phyloP scores from a whole-genome alignment of 306 rosid species.

The Abrus pulchellus region DNA sequence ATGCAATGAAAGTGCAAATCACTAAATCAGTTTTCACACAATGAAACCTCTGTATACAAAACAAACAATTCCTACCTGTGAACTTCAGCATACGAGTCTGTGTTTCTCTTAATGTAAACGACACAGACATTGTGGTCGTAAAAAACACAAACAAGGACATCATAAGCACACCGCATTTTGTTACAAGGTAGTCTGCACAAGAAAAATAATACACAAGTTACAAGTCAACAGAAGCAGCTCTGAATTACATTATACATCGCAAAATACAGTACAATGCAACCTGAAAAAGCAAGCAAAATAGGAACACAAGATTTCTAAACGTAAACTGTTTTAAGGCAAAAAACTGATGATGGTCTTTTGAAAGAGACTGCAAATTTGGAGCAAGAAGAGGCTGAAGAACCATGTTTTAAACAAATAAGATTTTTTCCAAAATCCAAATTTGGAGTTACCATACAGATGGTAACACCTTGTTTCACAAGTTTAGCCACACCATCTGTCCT shows the following conservation, averaged over 20 bases:
- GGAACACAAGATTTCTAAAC: background rate
- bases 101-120: slow-evolving; percentile 98
- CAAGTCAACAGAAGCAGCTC: slow-evolving; percentile 26
- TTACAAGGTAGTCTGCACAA: slow-evolving; percentile 93
- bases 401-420: background rate
- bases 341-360: background rate
- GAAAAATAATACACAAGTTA: slow-evolving; percentile 26
- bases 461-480: background rate
- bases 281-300: slow-evolving; percentile 37
- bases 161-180: slow-evolving; percentile 98
- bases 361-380: slow-evolving; percentile 23
- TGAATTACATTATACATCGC: slow-evolving; percentile 11
- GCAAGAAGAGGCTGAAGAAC: background rate
- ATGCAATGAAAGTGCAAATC: slow-evolving; percentile 32
- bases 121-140: slow-evolving; percentile 98
- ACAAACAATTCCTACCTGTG: slow-evolving; percentile 69
- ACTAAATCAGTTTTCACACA: slow-evolving; percentile 21
- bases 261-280: slow-evolving; percentile 1
- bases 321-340: background rate
- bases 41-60: slow-evolving; percentile 31
- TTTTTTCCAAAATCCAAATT: background rate
- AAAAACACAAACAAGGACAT: slow-evolving; percentile 98
- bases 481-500: background rate
- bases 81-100: slow-evolving; percentile 99
- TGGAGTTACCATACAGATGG: background rate